Evolutionary conservation across 129 eudicot species (phyloP), one percentile per base, ranked within the genome.

Genomic region (Calendula officinalis): DNA sequence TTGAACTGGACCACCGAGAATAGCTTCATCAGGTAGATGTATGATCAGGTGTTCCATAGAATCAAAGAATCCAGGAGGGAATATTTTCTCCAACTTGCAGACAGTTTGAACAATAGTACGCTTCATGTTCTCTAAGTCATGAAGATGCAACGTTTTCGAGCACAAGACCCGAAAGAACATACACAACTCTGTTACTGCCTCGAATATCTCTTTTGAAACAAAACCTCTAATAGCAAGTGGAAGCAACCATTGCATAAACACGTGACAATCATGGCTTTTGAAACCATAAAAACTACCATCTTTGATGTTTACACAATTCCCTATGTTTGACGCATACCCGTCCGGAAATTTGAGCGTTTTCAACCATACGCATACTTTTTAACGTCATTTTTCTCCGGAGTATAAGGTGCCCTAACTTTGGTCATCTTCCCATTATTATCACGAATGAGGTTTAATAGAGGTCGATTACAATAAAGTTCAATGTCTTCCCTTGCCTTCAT

Each of bases 221-320:
- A 70, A 15, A 5, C 27, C 75, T 33, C 36, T 70, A 11, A 64
- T 42, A 44, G 36, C 35, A 17, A 51, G 16, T 1, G 57, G 35
- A 3, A 51, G 35, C 57, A 51, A 51, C 7, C 57, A 11, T 51
- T 45, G 51, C 51, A 68, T 54, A 7, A 68, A 50, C 6, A 54
- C 55, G 39, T 51, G 58, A 30, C 46, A 62, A 42, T 68, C 51
- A 8, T 45, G 74, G 27, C 64, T 68, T 11, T 68, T 68, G 30
- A 68, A 54, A 12, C 55, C 54, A 27, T 54, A 43, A 3, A 68
- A 48, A 5, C 33, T 48, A 7, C 37, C 27, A 0, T 70, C 60
- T 12, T 46, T 52, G 3, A 39, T 38, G 4, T 60, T 40, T 5
- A 70, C 68, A 59, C 68, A 47, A 3, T 60, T 16, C 6, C 39